These are phyloP conservation scores for Ceratobasidium sp. DNA, from an alignment of 1,284 basidiomycete species.

Conservation along the genomic window DNA sequence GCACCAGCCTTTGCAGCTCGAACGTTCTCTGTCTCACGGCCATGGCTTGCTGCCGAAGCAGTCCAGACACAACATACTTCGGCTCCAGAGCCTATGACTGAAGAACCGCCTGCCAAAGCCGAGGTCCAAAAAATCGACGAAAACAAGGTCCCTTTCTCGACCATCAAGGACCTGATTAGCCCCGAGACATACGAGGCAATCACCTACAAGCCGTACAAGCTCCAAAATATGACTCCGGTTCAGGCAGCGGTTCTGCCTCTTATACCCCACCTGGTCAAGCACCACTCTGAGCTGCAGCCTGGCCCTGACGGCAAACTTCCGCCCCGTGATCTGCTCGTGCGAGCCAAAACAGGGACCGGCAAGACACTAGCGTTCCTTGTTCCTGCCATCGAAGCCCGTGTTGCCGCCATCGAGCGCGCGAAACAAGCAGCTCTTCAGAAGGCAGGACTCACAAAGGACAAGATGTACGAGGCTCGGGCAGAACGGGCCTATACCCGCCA, in stretches of 20 bases:
- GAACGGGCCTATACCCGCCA: constrained; percentile 52
- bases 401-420: constrained; percentile 54
- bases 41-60: constrained; percentile 10
- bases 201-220: constrained; percentile 70
- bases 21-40: constrained; percentile 9
- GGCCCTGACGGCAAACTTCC: constrained; percentile 43
- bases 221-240: constrained; percentile 81
- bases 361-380: constrained; percentile 93
- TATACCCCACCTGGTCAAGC: constrained; percentile 63
- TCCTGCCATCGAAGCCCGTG: constrained; percentile 81
- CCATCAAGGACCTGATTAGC: constrained; percentile 55
- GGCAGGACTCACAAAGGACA: constrained; percentile 52
- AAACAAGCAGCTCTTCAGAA: constrained; percentile 49
- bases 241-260: constrained; percentile 81
- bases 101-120: background rate
- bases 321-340: constrained; percentile 72
- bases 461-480: constrained; percentile 5
- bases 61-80: background rate
- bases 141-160: constrained; percentile 50
- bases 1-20: background rate
- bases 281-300: constrained; percentile 51
- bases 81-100: background rate
- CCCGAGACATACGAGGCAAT: constrained; percentile 67
- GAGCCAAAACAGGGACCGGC: constrained; percentile 92
- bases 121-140: background rate